Evolutionary conservation across 129 eudicot species (phyloP), one percentile per base, ranked within the genome.

Genomic region (Scalesia atractyloides): DNA sequence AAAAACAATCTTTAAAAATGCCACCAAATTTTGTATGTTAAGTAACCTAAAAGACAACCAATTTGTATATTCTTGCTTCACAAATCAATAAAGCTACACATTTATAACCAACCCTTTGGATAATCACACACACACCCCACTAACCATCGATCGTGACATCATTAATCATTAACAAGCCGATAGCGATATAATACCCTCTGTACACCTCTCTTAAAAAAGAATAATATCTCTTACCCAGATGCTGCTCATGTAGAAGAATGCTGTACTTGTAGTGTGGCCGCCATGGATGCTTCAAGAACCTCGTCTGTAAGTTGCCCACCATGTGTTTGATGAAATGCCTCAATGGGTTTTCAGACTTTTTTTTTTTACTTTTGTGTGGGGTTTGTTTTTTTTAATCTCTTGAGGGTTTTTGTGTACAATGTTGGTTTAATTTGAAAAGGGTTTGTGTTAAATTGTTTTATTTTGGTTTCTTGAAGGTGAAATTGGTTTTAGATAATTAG

Each of bases 261-360:
- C 36, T 76, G 19, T 15, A 58, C 56, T 62, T 76, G 34, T 68
- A 51, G 19, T 57, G 37, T 76, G 63, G 56, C 34, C 15, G 20
- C 82, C 73, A 78, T 71, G 82, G 82, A 78, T 59, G 75, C 76
- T 36, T 70, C 76, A 77, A 61, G 56, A 48, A 76, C 53, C 51
- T 76, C 77, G 3, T 64, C 82, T 78, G 77, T 78, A 78, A 71
- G 77, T 44, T 76, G 70, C 47, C 19, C 64, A 15, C 70, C 44
- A 47, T 5, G 48, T 69, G 70, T 69, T 60, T 39, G 69, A 3
- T 52, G 10, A 19, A 77, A 70, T 77, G 62, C 18, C 39, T 70
- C n/a, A 12, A 10, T 47, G 66, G 47, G 19, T 49, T 63, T 77
- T 44, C 37, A 12, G 7, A 19, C 18, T 9, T 36, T 6, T 66